Evolutionary conservation across 352 stramenopile species (phyloP).

Genomic region (Thalassiosira delicatula): DNA sequence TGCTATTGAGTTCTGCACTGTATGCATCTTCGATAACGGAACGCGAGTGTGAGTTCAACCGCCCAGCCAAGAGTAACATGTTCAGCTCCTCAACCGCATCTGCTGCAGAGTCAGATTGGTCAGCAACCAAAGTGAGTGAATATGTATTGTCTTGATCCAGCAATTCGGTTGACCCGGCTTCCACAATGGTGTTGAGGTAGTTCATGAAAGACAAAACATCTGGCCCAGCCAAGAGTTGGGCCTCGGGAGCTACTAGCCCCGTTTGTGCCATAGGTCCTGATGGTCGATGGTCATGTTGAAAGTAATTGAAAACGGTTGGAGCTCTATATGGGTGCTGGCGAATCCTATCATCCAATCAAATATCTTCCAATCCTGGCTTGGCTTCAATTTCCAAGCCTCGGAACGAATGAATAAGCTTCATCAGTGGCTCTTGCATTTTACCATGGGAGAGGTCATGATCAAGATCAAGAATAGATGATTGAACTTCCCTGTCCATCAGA

Average conservation of each 20-base stretch:
- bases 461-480: constrained; percentile 12
- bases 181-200: background rate
- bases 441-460: constrained; percentile 66
- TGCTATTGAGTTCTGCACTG: constrained; percentile 1
- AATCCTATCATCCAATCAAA: constrained; percentile 32
- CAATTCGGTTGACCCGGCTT: too few species aligned
- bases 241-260: constrained; percentile 24
- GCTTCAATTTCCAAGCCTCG: constrained; percentile 48
- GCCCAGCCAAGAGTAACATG: constrained; percentile 5
- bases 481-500: constrained; percentile 32
- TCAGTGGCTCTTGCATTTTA: constrained; percentile 61
- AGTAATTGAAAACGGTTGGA: constrained; percentile 66
- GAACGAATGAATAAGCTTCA: constrained; percentile 55
- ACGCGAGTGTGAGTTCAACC: constrained; percentile 7
- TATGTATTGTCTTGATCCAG: background rate
- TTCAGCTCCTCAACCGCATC: constrained; percentile 15
- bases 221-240: constrained; percentile 1
- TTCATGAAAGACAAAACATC: constrained; percentile 16
- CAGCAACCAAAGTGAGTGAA: constrained; percentile 9
- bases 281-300: constrained; percentile 32
- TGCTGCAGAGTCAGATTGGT: background rate
- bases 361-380: constrained; percentile 14
- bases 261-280: constrained; percentile 7
- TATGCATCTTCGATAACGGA: constrained; percentile 37
- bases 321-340: constrained; percentile 44